These are phyloP conservation scores for Lachnellula arida DNA, from an alignment of 2,329 filamentous ascomycete species.

Conservation along the genomic window DNA sequence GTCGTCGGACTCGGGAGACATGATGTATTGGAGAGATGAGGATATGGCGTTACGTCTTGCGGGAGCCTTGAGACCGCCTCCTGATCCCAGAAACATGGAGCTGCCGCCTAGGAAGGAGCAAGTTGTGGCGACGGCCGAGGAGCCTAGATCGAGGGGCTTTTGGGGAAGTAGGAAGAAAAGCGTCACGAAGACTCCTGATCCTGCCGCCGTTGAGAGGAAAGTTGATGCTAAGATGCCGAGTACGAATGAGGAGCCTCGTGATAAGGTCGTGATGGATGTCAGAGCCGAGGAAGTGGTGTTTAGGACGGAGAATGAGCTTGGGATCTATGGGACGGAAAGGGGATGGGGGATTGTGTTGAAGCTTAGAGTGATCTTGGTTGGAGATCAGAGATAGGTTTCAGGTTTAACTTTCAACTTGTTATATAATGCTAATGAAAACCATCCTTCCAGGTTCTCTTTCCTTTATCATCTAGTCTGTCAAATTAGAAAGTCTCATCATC, in stretches of 20 bases:
- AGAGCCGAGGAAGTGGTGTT: constrained; percentile 45
- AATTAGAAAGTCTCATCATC: not conserved
- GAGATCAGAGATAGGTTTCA: not conserved
- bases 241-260: constrained; percentile 3
- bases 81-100: constrained; percentile 10
- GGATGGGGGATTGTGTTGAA: constrained; percentile 27
- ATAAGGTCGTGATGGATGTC: constrained; percentile 24
- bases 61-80: constrained; percentile 16
- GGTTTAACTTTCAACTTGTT: not conserved
- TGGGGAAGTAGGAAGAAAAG: constrained; percentile 21
- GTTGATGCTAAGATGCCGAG: not conserved
- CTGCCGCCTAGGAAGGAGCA: constrained; percentile 11
- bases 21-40: constrained; percentile 25
- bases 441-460: no score
- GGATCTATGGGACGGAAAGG: constrained; percentile 42
- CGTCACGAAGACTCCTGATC: not conserved
- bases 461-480: no score
- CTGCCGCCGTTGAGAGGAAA: constrained; percentile 1
- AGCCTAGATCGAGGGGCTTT: constrained; percentile 7
- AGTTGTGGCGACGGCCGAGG: not conserved
- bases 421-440: not conserved
- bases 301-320: constrained; percentile 66
- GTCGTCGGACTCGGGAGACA: constrained; percentile 1
- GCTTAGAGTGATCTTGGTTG: constrained; percentile 14
- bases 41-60: constrained; percentile 25